These are phyloP conservation scores for Lophiotrema nucula DNA, from an alignment of 495 filamentous ascomycete genomes.

Conservation along the genomic window DNA sequence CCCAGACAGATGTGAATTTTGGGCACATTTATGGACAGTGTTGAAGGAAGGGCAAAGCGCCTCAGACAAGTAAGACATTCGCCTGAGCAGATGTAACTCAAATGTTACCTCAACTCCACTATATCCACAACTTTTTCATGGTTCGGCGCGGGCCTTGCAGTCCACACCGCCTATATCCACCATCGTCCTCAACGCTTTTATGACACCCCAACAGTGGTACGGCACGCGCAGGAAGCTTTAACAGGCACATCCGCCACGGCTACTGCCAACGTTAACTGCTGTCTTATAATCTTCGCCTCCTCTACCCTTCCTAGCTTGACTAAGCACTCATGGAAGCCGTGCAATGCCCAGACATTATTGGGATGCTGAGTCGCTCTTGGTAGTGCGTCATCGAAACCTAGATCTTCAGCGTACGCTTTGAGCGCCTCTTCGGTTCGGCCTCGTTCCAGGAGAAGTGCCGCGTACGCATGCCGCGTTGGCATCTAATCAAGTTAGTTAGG, in stretches of 20 bases:
- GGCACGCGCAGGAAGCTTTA: conserved; percentile 62
- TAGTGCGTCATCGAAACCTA: conserved; percentile 56
- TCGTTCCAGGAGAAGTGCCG: conserved; percentile 63
- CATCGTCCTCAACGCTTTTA: too few relatives aligned
- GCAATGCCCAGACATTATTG: conserved; percentile 68
- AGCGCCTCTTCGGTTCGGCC: conserved; percentile 54
- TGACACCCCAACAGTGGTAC: conserved; percentile 25
- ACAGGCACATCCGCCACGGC: conserved; percentile 61
- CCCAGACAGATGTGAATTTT: too few relatives aligned
- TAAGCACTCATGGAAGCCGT: conserved; percentile 66
- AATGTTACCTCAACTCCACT: too few relatives aligned
- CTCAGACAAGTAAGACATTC: too few relatives aligned
- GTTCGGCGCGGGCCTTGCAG: too few relatives aligned
- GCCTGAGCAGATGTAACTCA: too few relatives aligned
- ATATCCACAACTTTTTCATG: too few relatives aligned
- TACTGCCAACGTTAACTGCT: conserved; percentile 50
- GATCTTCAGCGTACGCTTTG: conserved; percentile 58
- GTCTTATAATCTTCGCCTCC: conserved; percentile 52
- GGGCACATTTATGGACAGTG: too few relatives aligned
- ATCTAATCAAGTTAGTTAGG: too few relatives aligned
- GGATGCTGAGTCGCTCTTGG: conserved; percentile 60
- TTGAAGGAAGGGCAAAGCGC: too few relatives aligned
- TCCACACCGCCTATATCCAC: too few relatives aligned
- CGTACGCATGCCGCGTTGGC: conserved; percentile 62
- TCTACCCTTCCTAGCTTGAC: conserved; percentile 47